Evolutionary conservation across 768 basidiomycete species (phyloP).

Genomic region (Termitomyces bulborhizus): DNA sequence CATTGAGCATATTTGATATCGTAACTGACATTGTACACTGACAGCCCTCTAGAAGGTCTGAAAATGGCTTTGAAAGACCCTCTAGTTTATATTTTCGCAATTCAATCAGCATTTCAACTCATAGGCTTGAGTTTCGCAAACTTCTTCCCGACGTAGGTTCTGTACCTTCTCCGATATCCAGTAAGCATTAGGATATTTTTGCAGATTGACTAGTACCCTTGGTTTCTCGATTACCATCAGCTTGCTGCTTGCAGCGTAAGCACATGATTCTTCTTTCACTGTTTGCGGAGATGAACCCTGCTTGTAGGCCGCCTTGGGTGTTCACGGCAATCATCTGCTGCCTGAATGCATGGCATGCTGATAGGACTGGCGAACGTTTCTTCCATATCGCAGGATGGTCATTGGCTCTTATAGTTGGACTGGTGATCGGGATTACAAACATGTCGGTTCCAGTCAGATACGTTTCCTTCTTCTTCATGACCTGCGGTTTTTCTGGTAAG

Average conservation of each 20-base stretch:
- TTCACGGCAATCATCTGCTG: constrained; percentile 41
- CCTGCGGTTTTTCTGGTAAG: constrained; percentile 38
- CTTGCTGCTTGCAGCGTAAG: constrained; percentile 54
- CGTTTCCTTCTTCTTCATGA: constrained; percentile 60
- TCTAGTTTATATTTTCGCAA: constrained; percentile 46
- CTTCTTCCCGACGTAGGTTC: constrained; percentile 47
- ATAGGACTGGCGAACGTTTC: constrained; percentile 57
- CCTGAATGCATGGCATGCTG: constrained; percentile 51
- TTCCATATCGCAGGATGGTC: constrained; percentile 51
- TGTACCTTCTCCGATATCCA: background rate
- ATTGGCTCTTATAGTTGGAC: constrained; percentile 55
- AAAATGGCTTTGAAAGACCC: constrained; percentile 49
- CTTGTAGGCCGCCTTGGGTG: constrained; percentile 54
- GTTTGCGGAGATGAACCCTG: background rate
- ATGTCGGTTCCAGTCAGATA: constrained; percentile 46
- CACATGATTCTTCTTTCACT: background rate
- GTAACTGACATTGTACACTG: background rate
- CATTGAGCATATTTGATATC: background rate
- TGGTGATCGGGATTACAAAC: constrained; percentile 52
- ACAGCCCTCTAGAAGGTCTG: constrained; percentile 44
- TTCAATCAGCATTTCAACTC: constrained; percentile 42
- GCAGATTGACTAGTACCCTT: constrained; percentile 49
- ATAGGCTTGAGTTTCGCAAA: constrained; percentile 53
- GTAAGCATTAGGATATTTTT: background rate
- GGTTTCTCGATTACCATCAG: constrained; percentile 54